Evolutionary conservation across 805 yeast species (phyloP), one percentile per base, ranked within the genome.

Genomic region (Ogataea henricii): DNA sequence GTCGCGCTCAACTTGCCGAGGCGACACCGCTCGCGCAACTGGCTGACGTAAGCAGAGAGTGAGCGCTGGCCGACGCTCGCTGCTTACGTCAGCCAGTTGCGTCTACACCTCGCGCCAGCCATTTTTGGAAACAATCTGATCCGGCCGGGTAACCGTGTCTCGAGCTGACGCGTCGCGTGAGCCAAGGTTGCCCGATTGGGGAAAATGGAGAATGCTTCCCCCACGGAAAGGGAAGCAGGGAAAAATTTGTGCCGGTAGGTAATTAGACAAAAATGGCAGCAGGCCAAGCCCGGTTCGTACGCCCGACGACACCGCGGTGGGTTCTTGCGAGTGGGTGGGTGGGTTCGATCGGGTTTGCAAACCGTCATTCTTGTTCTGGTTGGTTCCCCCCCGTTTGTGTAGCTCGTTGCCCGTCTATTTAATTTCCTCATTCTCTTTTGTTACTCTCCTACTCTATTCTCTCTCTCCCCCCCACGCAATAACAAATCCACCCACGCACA

Each of bases 161-260:
- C 22, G 8, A 9, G 34, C 9, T 17, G 42, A 39, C 42, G 42
- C 42, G 42, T 22, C 42, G 42, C 42, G 42, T 39, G 21, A 39
- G n/a, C 4, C 12, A 23, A 25, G 16, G 14, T 39, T 39, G 12
- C 42, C 42, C 6, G 6, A 26, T 17, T 14, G 9, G 42, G 42
- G 12, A 39, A 39, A 39, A 39, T 17, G 14, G 42, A 26, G 30
- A 39, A 39, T 39, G 42, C n/a, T 17, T 8, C 23, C 42, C 42
- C 33, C 30, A 39, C 33, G 23, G 42, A 39, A 39, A 39, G 33
- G 42, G 33, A 39, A 36, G 29, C 17, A 13, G 14, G 35, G 18
- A 36, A 25, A 39, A 39, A 13, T 21, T 22, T 13, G 40, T 21
- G 27, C 23, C 37, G 37, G 37, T 20, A 34, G 23, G 37, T 34